Base-by-base conservation (phyloP, 1,139 yeast genomes). In the Magnusiomyces suaveolens region DNA sequence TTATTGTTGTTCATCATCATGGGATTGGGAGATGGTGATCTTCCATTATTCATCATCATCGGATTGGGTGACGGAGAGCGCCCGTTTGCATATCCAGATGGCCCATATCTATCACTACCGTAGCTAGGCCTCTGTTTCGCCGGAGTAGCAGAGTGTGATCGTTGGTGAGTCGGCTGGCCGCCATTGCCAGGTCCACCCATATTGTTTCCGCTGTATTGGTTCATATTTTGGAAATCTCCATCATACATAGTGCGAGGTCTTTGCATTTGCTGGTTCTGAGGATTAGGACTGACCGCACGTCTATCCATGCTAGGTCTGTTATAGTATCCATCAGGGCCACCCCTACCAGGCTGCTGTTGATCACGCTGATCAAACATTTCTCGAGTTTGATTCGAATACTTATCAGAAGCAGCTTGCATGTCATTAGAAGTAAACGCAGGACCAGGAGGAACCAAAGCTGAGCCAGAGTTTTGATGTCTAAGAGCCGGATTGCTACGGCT, bases 401-500 rank as follows among this genome's bases (percentile, higher is more conserved):
- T 60, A 48, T 57, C 57, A 20, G 66, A 62, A 3, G 71, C 64
- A 39, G 64, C 60, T 32, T 65, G 60, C 72, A 69, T 69, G 39
- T 67, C 69, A 2, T 59, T 63, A 14, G 72, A 65, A 10, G 71
- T 66, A 52, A 66, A 66, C 10, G 71, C 71, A 1, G 70, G 65
- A 26, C 61, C 60, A 2, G 70, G 70, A 16, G 68, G 64, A 6
- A 57, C 60, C 49, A 66, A 58, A 6, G 63, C 59, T 3, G 57
- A 43, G 16, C 48, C 47, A 33, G 43, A 32, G 6, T 36, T 33
- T 24, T 47, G 50, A 20, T 47, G 50, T 32, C 50, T 33, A 8
- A 47, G 25, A 33, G 39, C 41, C 1, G 25, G 43, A 36, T 24
- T 26, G 20, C 26, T n/a, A 6, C 24, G 44, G 24, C 23, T 21